Evolutionary conservation across 257 asterid species (phyloP).

Genomic region (Ophiorrhiza pumila): DNA sequence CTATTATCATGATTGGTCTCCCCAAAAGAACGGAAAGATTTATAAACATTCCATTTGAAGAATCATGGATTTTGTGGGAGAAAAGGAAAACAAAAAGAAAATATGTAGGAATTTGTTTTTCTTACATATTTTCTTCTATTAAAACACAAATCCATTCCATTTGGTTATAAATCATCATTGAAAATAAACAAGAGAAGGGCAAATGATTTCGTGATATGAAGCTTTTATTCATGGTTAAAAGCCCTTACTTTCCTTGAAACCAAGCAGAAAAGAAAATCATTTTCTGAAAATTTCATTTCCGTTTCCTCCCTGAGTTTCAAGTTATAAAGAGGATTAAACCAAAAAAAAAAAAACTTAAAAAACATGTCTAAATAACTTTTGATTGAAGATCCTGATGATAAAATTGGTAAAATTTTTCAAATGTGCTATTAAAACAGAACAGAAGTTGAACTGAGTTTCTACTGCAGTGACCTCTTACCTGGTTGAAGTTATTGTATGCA

Average conservation of each 20-base stretch:
- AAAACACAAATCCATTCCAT: not conserved
- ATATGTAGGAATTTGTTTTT: not conserved
- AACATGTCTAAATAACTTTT: not conserved
- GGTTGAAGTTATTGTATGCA: slow-evolving; percentile 62
- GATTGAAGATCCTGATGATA: not conserved
- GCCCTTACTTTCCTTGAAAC: not conserved
- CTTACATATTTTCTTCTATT: not conserved
- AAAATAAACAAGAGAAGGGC: not conserved
- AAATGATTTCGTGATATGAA: not conserved
- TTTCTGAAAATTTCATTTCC: not conserved
- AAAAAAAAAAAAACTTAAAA: not conserved
- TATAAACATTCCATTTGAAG: not conserved
- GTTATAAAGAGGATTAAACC: not conserved
- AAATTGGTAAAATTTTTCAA: not conserved
- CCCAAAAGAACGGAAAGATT: not conserved
- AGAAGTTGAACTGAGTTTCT: not conserved
- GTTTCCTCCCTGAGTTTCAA: not conserved
- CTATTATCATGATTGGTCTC: not conserved
- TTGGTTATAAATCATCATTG: not conserved
- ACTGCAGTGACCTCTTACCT: slow-evolving; percentile 36
- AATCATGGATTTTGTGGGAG: not conserved
- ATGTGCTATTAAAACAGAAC: not conserved
- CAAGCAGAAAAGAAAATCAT: not conserved
- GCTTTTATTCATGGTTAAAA: not conserved
- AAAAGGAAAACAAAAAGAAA: slow-evolving; percentile 1